phyloP scores from a whole-genome alignment of 148 eudicot genomes.

The Rhododendron kiyosumense region DNA sequence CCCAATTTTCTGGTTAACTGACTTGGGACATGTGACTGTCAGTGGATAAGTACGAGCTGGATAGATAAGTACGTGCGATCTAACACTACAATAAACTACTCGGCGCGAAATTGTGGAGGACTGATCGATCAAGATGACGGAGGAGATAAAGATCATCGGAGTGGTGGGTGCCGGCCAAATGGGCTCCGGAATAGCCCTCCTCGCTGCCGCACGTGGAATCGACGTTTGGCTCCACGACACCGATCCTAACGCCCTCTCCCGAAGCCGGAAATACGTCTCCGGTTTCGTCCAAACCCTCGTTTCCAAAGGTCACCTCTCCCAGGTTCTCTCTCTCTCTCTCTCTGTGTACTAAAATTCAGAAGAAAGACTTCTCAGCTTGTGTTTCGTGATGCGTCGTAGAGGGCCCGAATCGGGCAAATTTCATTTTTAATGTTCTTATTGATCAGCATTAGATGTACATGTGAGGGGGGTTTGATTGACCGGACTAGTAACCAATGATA shows the following conservation, averaged over 20 bases:
- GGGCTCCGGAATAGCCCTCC: constrained; percentile 94
- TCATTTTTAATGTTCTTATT: not conserved
- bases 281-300: constrained; percentile 44
- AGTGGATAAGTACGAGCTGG: too few species aligned
- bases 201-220: constrained; percentile 56
- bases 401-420: not conserved
- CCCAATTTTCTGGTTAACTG: too few species aligned
- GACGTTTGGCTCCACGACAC: constrained; percentile 66
- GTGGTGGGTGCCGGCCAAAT: constrained; percentile 92
- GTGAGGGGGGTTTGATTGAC: not conserved
- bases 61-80: too few species aligned
- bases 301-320: constrained; percentile 54
- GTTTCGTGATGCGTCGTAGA: not conserved
- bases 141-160: constrained; percentile 46
- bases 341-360: not conserved
- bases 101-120: not conserved
- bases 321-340: constrained; percentile 28
- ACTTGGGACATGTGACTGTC: too few species aligned
- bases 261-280: constrained; percentile 41
- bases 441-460: not conserved
- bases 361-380: not conserved
- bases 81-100: too few species aligned
- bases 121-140: constrained; percentile 31
- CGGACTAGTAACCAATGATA: not conserved
- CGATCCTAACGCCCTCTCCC: constrained; percentile 52